phyloP scores from a whole-genome alignment of 2,329 filamentous ascomycete genomes.

The Bipolaris zeicola region DNA sequence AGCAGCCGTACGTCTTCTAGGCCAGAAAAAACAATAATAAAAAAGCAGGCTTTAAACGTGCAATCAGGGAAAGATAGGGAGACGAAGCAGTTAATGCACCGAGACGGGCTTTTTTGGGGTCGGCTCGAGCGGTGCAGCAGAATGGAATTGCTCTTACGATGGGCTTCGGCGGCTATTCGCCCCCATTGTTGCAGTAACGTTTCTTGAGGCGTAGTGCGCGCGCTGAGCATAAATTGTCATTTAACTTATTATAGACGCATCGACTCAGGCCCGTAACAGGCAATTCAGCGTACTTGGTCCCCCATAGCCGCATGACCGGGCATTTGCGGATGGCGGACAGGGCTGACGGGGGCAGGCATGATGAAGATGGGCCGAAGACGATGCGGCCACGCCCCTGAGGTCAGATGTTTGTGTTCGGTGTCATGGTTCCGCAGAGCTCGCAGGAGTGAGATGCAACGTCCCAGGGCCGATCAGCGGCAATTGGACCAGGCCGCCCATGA shows the following conservation, averaged over 20 bases:
- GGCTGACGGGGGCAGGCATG: slow-evolving; percentile 21
- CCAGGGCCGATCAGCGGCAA: slow-evolving; percentile 34
- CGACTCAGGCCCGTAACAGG: not conserved
- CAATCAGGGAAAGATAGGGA: slow-evolving; percentile 22
- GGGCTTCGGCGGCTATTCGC: slow-evolving; percentile 25
- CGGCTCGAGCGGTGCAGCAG: slow-evolving; percentile 41
- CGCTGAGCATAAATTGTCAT: slow-evolving; percentile 36
- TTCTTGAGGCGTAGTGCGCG: slow-evolving; percentile 32
- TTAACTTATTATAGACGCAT: slow-evolving; percentile 31
- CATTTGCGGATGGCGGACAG: slow-evolving; percentile 18
- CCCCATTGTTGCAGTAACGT: slow-evolving; percentile 16
- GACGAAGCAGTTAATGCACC: slow-evolving; percentile 24
- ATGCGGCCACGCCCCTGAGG: slow-evolving; percentile 19
- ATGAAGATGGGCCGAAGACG: slow-evolving; percentile 14
- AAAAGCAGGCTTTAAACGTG: slow-evolving; percentile 29
- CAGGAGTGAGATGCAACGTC: slow-evolving; percentile 14
- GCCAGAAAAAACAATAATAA: not conserved
- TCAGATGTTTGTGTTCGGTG: slow-evolving; percentile 19
- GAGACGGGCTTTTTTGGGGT: slow-evolving; percentile 14
- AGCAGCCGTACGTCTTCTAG: not conserved
- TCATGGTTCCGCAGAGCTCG: slow-evolving; percentile 31
- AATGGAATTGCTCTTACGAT: slow-evolving; percentile 14
- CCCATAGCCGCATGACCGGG: not conserved
- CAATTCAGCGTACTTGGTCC: slow-evolving; percentile 8
- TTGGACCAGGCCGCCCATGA: slow-evolving; percentile 25